phyloP scores from a whole-genome alignment of 805 yeast species.

The Blastobotrys peoriensis region DNA sequence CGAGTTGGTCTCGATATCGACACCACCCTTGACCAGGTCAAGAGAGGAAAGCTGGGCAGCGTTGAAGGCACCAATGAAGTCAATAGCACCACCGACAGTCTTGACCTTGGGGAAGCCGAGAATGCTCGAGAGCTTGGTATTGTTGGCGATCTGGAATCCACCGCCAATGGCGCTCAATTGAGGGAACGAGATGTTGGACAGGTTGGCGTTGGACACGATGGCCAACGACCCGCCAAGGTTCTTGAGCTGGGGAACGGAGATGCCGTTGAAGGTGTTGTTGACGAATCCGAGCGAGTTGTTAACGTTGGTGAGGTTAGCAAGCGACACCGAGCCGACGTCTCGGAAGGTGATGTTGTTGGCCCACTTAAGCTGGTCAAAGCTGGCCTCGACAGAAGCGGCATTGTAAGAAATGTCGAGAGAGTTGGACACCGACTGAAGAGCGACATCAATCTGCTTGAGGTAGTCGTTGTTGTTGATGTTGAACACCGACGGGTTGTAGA shows the following conservation, averaged over 20 bases:
- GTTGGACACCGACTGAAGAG: conserved; percentile 66
- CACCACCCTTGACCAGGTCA: conserved; percentile 86
- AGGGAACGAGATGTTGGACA: conserved; percentile 63
- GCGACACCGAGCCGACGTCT: conserved; percentile 66
- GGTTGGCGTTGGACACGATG: conserved; percentile 64
- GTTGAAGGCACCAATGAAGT: conserved; percentile 71
- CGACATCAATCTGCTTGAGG: conserved; percentile 58
- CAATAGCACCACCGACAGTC: conserved; percentile 84
- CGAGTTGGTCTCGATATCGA: conserved; percentile 59
- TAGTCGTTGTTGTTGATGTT: conserved; percentile 87
- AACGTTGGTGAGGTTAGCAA: conserved; percentile 60
- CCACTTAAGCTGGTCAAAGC: conserved; percentile 53
- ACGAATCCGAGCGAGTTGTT: conserved; percentile 80
- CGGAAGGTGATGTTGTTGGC: conserved; percentile 87
- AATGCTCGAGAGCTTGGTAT: conserved; percentile 60
- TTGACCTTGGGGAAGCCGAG: conserved; percentile 68
- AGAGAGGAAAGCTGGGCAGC: conserved; percentile 71
- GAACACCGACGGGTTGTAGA: conserved; percentile 31
- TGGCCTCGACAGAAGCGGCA: conserved; percentile 64
- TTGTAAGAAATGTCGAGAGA: conserved; percentile 77
- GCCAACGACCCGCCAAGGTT: conserved; percentile 77
- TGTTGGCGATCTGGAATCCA: conserved; percentile 87
- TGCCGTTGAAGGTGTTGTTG: conserved; percentile 50
- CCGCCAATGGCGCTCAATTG: conserved; percentile 75
- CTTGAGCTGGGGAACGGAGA: conserved; percentile 41